These are phyloP conservation scores for Ceratocystis variospora DNA, from an alignment of 2,329 filamentous ascomycete genomes.

Conservation along the genomic window DNA sequence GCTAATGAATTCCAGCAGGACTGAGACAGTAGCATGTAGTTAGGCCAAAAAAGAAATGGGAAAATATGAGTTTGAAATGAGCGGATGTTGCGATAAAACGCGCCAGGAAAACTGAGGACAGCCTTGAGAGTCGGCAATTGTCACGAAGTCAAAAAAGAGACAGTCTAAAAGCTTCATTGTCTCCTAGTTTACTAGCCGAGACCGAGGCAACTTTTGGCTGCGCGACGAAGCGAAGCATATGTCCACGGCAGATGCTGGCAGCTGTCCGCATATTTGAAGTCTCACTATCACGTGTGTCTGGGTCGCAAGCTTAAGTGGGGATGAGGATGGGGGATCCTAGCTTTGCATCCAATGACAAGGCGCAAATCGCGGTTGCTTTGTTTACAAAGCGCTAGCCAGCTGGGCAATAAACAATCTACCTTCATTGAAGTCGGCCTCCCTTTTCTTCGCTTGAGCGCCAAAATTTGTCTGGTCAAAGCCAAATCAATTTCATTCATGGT, in stretches of 20 bases:
- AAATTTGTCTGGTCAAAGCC: background rate
- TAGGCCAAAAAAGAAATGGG: background rate
- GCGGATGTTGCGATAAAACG: slow-evolving; percentile 11
- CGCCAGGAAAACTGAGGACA: background rate
- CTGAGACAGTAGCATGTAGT: background rate
- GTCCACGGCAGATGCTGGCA: background rate
- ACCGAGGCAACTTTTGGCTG: slow-evolving; percentile 7
- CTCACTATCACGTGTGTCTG: background rate
- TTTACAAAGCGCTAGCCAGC: slow-evolving; percentile 9
- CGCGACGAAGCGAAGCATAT: background rate
- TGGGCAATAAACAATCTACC: background rate
- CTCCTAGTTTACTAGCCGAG: background rate
- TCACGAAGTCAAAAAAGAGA: background rate
- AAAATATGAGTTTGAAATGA: background rate
- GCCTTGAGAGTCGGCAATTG: background rate
- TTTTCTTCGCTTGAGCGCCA: background rate
- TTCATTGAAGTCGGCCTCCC: background rate
- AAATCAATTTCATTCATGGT: background rate
- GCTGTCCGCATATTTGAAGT: background rate
- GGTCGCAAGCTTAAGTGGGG: background rate
- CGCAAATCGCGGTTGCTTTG: slow-evolving; percentile 10
- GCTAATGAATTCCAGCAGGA: background rate
- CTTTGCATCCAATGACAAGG: background rate
- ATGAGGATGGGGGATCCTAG: background rate
- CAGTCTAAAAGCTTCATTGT: background rate